Percentiles rank a stretch among this genome's conserved stretches.
Evolutionary conservation across 345 rosid genomes (phyloP).

Genomic region (Heritiera littoralis): DNA sequence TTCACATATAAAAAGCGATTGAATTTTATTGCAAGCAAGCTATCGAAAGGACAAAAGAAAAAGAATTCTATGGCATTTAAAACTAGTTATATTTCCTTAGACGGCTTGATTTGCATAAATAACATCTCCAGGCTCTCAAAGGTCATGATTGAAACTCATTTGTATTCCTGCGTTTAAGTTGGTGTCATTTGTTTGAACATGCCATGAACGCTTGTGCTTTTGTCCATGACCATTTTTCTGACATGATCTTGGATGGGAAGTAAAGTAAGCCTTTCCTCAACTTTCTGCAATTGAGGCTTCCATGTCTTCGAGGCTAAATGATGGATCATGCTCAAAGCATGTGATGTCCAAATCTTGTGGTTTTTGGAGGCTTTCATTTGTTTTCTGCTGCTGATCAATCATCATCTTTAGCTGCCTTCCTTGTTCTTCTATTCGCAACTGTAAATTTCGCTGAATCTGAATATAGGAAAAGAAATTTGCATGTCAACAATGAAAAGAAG

Average conservation of each 20-base stretch:
- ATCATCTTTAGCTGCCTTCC: slow-evolving; percentile 72
- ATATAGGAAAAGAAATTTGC: not conserved
- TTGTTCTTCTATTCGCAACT: slow-evolving; percentile 83
- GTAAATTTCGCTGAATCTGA: slow-evolving; percentile 82
- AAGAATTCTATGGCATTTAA: too few species aligned
- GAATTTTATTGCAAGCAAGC: too few species aligned
- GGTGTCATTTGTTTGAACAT: not conserved
- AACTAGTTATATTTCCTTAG: too few species aligned
- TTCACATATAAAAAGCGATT: too few species aligned
- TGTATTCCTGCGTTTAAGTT: not conserved
- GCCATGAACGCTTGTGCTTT: not conserved
- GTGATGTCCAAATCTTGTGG: slow-evolving; percentile 30
- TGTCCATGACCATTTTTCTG: slow-evolving; percentile 23
- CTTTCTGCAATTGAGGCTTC: slow-evolving; percentile 48
- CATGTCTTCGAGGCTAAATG: slow-evolving; percentile 40
- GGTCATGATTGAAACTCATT: slow-evolving; percentile 4
- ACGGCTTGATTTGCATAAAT: not conserved
- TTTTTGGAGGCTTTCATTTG: slow-evolving; percentile 39
- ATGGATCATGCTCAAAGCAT: slow-evolving; percentile 27
- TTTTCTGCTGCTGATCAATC: slow-evolving; percentile 78
- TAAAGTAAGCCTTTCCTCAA: slow-evolving; percentile 36
- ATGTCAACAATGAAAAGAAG: not conserved
- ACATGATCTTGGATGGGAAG: slow-evolving; percentile 63
- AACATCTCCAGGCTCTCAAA: not conserved
- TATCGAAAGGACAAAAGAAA: too few species aligned